phyloP scores from a whole-genome alignment of 2,329 filamentous ascomycete species.

The Clonostachys rhizophaga region DNA sequence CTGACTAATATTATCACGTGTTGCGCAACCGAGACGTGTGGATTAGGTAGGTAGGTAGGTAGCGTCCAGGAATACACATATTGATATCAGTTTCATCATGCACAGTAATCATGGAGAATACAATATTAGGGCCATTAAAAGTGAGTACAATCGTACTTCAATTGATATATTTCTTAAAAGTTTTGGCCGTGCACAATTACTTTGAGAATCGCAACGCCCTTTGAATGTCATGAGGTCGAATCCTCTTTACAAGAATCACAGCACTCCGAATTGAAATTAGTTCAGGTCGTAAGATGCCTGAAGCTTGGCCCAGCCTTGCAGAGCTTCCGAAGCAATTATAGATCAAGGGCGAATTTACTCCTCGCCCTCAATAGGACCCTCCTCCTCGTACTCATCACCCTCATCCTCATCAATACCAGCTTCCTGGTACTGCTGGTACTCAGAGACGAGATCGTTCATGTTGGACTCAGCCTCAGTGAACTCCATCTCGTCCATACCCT shows the following conservation, averaged over 20 bases:
- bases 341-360: slow-evolving; percentile 25
- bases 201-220: slow-evolving; percentile 7
- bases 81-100: too few species aligned
- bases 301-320: too few species aligned
- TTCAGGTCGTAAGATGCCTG: slow-evolving; percentile 5
- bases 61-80: too few species aligned
- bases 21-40: too few species aligned
- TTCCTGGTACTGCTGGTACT: slow-evolving; percentile 99
- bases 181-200: slow-evolving; percentile 5
- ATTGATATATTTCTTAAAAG: slow-evolving; percentile 28
- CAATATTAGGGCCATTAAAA: too few species aligned
- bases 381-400: slow-evolving; percentile 83
- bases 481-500: slow-evolving; percentile 99
- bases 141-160: slow-evolving; percentile 18
- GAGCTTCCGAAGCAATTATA: too few species aligned
- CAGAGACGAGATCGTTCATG: slow-evolving; percentile 99
- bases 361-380: slow-evolving; percentile 72
- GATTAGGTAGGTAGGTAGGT: too few species aligned
- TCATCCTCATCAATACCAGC: slow-evolving; percentile 95
- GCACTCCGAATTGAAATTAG: slow-evolving; percentile 20
- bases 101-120: too few species aligned
- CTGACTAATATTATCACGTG: too few species aligned
- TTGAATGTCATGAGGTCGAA: too few species aligned
- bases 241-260: too few species aligned
- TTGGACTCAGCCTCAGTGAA: slow-evolving; percentile 99